These are phyloP conservation scores for Fusarium poae DNA, from an alignment of 2,329 filamentous ascomycete genomes.

Conservation along the genomic window DNA sequence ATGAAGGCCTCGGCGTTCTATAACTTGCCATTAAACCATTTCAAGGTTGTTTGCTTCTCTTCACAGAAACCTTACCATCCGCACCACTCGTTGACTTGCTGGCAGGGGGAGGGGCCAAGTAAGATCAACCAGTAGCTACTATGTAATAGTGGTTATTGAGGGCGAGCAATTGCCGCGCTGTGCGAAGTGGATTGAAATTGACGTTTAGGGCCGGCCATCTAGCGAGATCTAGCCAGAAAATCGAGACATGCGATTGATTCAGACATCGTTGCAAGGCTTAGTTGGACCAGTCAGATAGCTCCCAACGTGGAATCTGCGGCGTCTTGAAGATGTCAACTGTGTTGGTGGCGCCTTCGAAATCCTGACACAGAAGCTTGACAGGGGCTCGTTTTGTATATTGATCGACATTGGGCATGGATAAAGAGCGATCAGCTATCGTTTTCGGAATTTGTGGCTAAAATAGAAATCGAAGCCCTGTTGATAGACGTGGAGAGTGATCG, in stretches of 20 bases:
- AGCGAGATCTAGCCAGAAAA: slow-evolving; percentile 13
- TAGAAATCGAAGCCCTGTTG: slow-evolving; percentile 26
- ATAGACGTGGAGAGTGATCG: slow-evolving; percentile 26
- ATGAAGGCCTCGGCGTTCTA: not conserved
- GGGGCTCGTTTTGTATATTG: slow-evolving; percentile 31
- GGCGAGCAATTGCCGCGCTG: slow-evolving; percentile 29
- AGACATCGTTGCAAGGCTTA: slow-evolving; percentile 25
- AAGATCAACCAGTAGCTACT: not conserved
- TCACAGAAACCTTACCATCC: slow-evolving; percentile 18
- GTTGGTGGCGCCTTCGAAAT: slow-evolving; percentile 8
- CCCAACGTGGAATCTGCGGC: slow-evolving; percentile 4
- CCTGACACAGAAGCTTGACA: slow-evolving; percentile 17
- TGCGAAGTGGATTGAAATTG: slow-evolving; percentile 35
- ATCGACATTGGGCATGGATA: slow-evolving; percentile 33
- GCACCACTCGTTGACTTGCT: not conserved
- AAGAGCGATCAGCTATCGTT: slow-evolving; percentile 9
- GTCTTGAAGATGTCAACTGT: slow-evolving; percentile 3
- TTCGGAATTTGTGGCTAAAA: slow-evolving; percentile 29
- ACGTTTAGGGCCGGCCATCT: slow-evolving; percentile 12
- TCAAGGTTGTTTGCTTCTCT: slow-evolving; percentile 28
- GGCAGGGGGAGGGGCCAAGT: not conserved
- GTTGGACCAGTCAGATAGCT: slow-evolving; percentile 5
- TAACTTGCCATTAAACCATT: not conserved
- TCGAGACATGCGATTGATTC: slow-evolving; percentile 26
- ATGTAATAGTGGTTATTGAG: slow-evolving; percentile 6